A percentile compares a stretch with the other conserved stretches of the same genome.
Conservation (phyloP, 75 land plant species). For the Isoetes taiwanensis region DNA sequence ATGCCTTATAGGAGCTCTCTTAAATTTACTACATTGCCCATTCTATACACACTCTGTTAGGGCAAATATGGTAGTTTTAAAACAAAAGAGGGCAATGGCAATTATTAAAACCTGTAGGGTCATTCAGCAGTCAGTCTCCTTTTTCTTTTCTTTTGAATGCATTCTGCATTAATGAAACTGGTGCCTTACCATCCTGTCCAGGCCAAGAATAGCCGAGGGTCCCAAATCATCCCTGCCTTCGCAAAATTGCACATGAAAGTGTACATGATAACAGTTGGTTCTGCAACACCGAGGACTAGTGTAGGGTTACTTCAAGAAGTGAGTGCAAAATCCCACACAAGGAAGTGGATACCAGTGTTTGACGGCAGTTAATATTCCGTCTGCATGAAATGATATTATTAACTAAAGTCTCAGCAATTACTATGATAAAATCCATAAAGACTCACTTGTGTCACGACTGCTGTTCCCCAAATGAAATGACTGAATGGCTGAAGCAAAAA, state of each 20-base stretch:
- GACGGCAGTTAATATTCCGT: slow-evolving; percentile 5
- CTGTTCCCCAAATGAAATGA: slow-evolving; percentile 4
- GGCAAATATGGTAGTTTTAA: no score
- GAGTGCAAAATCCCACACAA: not conserved
- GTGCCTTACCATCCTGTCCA: slow-evolving; percentile 7
- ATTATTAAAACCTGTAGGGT: no score
- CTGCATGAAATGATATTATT: slow-evolving; percentile 1
- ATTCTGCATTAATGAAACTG: no score
- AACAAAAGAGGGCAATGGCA: no score
- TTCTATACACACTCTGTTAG: no score
- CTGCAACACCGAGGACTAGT: slow-evolving; percentile 1
- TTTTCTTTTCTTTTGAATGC: no score
- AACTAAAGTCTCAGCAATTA: not conserved
- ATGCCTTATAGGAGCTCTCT: no score
- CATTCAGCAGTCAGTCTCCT: no score
- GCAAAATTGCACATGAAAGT: slow-evolving; percentile 4
- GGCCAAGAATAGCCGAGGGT: slow-evolving; percentile 1
- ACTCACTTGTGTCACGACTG: not conserved
- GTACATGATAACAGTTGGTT: slow-evolving; percentile 3
- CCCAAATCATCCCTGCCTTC: not conserved
- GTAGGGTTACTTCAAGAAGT: not conserved
- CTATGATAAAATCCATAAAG: not conserved
- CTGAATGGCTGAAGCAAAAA: slow-evolving; percentile 4
- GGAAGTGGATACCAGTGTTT: slow-evolving; percentile 1
- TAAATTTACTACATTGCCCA: no score